Base-by-base conservation (phyloP, 352 stramenopile genomes). In the Globisporangium takayamanum region DNA sequence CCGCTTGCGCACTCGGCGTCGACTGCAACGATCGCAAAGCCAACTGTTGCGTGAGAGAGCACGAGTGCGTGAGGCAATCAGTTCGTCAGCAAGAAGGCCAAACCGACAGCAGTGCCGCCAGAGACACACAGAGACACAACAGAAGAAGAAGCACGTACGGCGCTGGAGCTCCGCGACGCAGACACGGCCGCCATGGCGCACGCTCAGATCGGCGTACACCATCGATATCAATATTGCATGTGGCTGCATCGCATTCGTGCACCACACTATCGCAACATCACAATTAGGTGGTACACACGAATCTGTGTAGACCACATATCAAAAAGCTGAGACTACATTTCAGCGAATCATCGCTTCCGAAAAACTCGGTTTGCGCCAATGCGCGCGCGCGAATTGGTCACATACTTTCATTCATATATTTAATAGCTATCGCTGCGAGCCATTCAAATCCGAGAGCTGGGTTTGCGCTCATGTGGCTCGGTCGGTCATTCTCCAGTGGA, bases 191-290 rank as follows among this genome's bases (percentile, higher is more conserved):
- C 63, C 77, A n/a, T 67, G 60, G 53, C 68, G 76, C 53, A 94
- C 77, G 41, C 84, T 89, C 63, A 94, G 62, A 70, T 94, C 84
- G 53, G 76, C 66, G 70, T 90, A 94, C 68, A 74, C 65, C 68
- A 86, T 80, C 28, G 44, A 20, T 26, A 14, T 22, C 41, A 7
- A 6, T 7, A 12, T 1, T 39, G 33, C 1, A 39, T 14, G 33
- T 39, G 33, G 33, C 33, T 39, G 33, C 33, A 36, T 36, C 30
- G 30, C 30, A 22, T 22, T 36, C 8, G 30, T 10, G 30, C 30
- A 8, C 30, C 30, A 36, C 30, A 36, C 30, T 8, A 36, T 5
- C 8, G 5, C 30, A 10, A 36, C 30, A 36, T 36, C 5, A 36
- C 5, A 5, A 10, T 10, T 36, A 36, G 6, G 33, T 39, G 33